Conservation (phyloP, 768 basidiomycete species). For the Leccinum truebloodii region DNA sequence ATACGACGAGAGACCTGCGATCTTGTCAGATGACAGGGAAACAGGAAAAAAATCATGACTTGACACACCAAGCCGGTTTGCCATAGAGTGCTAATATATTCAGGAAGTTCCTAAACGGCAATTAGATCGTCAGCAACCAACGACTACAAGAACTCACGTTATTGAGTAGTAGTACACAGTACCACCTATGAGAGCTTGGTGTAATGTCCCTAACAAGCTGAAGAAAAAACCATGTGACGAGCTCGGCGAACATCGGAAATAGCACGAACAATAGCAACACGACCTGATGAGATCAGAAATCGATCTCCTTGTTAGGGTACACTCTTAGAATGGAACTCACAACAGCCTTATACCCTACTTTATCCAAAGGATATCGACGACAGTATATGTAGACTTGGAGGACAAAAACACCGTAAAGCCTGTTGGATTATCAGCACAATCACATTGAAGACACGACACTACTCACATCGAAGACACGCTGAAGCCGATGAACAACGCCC, state of each 20-base stretch:
- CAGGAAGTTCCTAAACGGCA: constrained; percentile 39
- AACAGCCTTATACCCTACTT: constrained; percentile 46
- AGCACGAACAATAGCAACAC: constrained; percentile 33
- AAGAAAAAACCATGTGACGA: not conserved
- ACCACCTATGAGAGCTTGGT: constrained; percentile 55
- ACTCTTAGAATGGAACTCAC: constrained; percentile 39
- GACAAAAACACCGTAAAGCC: constrained; percentile 52
- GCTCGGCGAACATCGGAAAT: not conserved
- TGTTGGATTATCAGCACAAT: constrained; percentile 32
- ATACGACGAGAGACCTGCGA: constrained; percentile 50
- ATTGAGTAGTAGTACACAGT: constrained; percentile 55
- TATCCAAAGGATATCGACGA: constrained; percentile 55
- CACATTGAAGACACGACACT: not conserved
- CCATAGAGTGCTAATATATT: constrained; percentile 38
- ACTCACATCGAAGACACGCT: constrained; percentile 44
- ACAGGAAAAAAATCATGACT: not conserved
- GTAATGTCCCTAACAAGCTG: constrained; percentile 48
- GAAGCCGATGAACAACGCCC: constrained; percentile 62
- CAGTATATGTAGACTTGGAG: constrained; percentile 59
- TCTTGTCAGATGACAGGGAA: constrained; percentile 18
- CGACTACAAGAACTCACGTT: constrained; percentile 39
- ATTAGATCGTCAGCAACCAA: constrained; percentile 5
- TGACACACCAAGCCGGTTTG: constrained; percentile 46
- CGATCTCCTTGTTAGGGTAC: not conserved
- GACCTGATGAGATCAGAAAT: constrained; percentile 27